A percentile compares a stretch with the other conserved stretches of the same genome.
phyloP scores from a whole-genome alignment of 23 red algal species.

The Gracilaria domingensis region DNA sequence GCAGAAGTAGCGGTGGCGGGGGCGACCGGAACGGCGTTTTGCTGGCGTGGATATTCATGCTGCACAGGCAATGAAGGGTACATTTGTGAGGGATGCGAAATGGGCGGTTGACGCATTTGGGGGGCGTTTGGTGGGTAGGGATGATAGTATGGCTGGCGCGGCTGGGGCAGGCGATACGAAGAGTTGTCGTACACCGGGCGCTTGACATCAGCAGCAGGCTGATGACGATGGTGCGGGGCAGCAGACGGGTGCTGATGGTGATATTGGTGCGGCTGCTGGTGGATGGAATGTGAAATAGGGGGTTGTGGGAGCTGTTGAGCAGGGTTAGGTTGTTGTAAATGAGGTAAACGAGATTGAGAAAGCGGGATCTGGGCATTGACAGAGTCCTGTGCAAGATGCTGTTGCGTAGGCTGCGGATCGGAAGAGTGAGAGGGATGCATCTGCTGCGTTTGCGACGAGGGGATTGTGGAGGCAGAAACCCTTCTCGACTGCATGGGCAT shows the following conservation, averaged over 20 bases:
- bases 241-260: conserved; percentile 19
- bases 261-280: conserved; percentile 6
- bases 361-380: conserved; percentile 16
- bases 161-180: conserved; percentile 6
- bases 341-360: conserved; percentile 48
- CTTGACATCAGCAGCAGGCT: neutral
- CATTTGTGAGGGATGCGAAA: conserved; percentile 23
- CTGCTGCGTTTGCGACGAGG: conserved; percentile 4
- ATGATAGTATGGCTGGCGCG: conserved; percentile 18
- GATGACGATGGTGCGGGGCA: conserved; percentile 18
- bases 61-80: conserved; percentile 3
- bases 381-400: conserved; percentile 14
- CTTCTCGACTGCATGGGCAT: conserved; percentile 23
- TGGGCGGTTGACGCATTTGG: conserved; percentile 20
- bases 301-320: conserved; percentile 20
- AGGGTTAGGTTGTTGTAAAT: conserved; percentile 41
- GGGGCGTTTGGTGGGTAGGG: conserved; percentile 1
- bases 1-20: neutral
- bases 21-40: neutral
- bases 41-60: conserved; percentile 24
- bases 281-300: conserved; percentile 11
- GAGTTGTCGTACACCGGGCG: conserved; percentile 9
- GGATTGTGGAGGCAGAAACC: conserved; percentile 12
- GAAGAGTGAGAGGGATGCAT: conserved; percentile 14
- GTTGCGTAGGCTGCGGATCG: neutral